Base-by-base conservation (phyloP, 495 filamentous ascomycete genomes). In the Parmelia sp. region DNA sequence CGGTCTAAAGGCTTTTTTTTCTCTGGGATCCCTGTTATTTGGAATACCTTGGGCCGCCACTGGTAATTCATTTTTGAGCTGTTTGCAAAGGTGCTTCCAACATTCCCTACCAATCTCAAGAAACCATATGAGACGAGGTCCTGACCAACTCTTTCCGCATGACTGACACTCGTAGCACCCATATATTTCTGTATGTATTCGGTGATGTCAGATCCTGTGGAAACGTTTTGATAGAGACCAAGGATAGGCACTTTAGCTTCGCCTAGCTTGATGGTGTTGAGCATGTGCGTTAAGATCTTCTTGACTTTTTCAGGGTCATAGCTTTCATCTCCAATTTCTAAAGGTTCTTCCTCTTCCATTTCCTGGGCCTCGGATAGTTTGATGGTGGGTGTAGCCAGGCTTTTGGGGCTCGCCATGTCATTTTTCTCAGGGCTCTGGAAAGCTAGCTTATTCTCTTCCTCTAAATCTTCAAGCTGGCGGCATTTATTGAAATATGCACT, bases 401-500 rank as follows among this genome's bases (percentile, higher is more conserved):
- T 47, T 65, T 79, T 79, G 12, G 82, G 82, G 68, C 82, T 84
- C 2, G 63, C 29, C 6, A 70, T 70, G 29, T 73, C 71, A 21
- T 3, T 55, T 58, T 75, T 70, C 37, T 88, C 85, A 3, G 92
- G 91, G 65, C 90, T 90, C 71, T 97, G 91, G 73, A 97, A 97
- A 37, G 91, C 92, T 17, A 99, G 84, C 76, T 97, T 97, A 72
- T 96, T 96, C 81, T 99, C 94, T 75, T 99, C 94, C 70, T 97
- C 95, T 61, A 97, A 75, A 71, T 99, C 94, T 74, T 99, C 94
- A 10, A 97, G 87, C 51, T 96, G 83, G 55, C 94, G 89, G 71
- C 94, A 99, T 76, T 97, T 97, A 79, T 96, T 97, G 83, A 96
- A 99, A 76, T 99, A 99, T 66, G 88, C 85, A 71, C 92, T 97